These are phyloP conservation scores for Primulina eburnea DNA, from an alignment of 257 asterid species.

Conservation along the genomic window DNA sequence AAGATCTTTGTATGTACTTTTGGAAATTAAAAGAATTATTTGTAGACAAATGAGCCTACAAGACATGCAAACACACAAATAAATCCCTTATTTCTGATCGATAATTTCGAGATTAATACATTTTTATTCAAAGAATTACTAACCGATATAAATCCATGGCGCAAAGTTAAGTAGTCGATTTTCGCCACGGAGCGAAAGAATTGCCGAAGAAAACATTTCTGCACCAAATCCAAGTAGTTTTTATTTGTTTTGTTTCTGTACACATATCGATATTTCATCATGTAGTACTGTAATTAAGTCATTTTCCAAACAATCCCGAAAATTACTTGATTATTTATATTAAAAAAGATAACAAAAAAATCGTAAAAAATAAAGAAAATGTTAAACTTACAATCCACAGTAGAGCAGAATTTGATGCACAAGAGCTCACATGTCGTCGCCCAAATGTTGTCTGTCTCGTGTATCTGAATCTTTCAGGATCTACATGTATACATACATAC, in stretches of 20 bases:
- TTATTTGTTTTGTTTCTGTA: neutral
- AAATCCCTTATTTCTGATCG: neutral
- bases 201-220: slow-evolving; percentile 76
- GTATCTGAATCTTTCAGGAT: slow-evolving; percentile 66
- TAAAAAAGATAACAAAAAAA: too few species aligned
- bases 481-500: slow-evolving; percentile 25
- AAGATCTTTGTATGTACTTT: slow-evolving; percentile 62
- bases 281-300: too few species aligned
- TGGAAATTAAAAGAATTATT: slow-evolving; percentile 62
- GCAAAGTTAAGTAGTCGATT: slow-evolving; percentile 71
- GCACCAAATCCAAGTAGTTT: slow-evolving; percentile 9
- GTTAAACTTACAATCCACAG: slow-evolving; percentile 58
- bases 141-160: slow-evolving; percentile 81
- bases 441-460: slow-evolving; percentile 72
- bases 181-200: slow-evolving; percentile 71
- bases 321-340: too few species aligned
- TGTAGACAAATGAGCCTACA: slow-evolving; percentile 70
- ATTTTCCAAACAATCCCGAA: neutral
- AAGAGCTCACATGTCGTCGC: slow-evolving; percentile 47
- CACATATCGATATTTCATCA: neutral
- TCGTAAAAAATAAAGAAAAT: neutral
- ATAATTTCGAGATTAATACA: neutral
- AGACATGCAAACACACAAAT: neutral
- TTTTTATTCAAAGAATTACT: slow-evolving; percentile 1
- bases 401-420: slow-evolving; percentile 27